Percentiles rank a stretch among this genome's conserved stretches.
These are phyloP conservation scores for Paramecium sonneborni DNA, from an alignment of 73 alveolate genomes.

Conservation along the genomic window DNA sequence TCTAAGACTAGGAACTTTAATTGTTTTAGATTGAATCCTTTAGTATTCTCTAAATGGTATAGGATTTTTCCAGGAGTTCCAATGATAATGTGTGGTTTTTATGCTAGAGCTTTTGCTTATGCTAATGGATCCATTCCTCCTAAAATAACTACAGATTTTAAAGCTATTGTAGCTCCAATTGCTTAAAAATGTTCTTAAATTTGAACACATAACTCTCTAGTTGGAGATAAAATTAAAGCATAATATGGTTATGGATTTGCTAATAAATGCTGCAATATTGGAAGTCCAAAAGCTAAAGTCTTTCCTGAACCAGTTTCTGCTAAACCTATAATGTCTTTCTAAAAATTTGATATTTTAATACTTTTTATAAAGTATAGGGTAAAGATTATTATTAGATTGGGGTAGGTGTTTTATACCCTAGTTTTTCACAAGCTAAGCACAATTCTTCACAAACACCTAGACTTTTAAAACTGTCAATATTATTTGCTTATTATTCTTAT, in stretches of 20 bases:
- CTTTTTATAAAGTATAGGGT: slow-evolving; percentile 85
- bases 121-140: slow-evolving; percentile 97
- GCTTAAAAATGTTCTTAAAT: slow-evolving; percentile 92
- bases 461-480: slow-evolving; percentile 66
- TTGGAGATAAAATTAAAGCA: slow-evolving; percentile 95
- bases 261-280: slow-evolving; percentile 84
- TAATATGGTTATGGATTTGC: slow-evolving; percentile 87
- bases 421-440: slow-evolving; percentile 80
- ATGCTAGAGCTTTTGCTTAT: slow-evolving; percentile 97
- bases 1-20: slow-evolving; percentile 90
- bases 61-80: slow-evolving; percentile 99
- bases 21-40: slow-evolving; percentile 79
- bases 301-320: slow-evolving; percentile 99
- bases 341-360: not conserved
- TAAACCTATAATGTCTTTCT: slow-evolving; percentile 92
- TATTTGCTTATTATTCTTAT: not conserved
- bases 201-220: slow-evolving; percentile 96
- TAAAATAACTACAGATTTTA: slow-evolving; percentile 93
- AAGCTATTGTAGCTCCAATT: slow-evolving; percentile 89
- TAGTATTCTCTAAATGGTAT: slow-evolving; percentile 98
- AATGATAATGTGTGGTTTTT: slow-evolving; percentile 97
- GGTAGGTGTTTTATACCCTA: slow-evolving; percentile 89
- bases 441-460: slow-evolving; percentile 94
- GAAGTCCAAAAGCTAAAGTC: slow-evolving; percentile 94
- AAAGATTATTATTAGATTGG: slow-evolving; percentile 88